Percentiles rank a stretch among this genome's conserved stretches.
Conservation (phyloP, 306 rosid species). For the Hippophae gyantsensis region DNA sequence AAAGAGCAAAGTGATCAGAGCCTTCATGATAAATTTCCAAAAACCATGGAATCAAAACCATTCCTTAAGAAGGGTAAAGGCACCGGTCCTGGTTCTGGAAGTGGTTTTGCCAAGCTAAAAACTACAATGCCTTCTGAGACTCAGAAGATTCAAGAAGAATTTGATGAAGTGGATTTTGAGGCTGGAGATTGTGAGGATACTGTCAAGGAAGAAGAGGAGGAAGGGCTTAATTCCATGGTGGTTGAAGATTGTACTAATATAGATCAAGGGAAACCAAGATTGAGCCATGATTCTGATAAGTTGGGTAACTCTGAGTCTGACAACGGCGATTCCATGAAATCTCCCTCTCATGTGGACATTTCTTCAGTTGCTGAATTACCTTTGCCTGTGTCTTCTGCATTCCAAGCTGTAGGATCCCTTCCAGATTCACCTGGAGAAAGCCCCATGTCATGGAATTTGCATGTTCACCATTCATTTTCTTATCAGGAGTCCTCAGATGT, state of each 20-base stretch:
- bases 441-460: conserved; percentile 87
- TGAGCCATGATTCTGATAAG: conserved; percentile 61
- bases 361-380: conserved; percentile 58
- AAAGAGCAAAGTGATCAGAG: conserved; percentile 50
- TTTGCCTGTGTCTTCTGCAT: conserved; percentile 39
- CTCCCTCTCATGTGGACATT: conserved; percentile 65
- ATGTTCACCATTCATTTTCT: conserved; percentile 56
- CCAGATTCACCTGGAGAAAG: conserved; percentile 90
- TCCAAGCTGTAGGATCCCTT: conserved; percentile 47
- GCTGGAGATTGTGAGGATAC: conserved; percentile 47
- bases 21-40: conserved; percentile 33
- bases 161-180: conserved; percentile 57
- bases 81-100: conserved; percentile 44
- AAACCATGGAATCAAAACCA: conserved; percentile 41
- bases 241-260: conserved; percentile 34
- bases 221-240: conserved; percentile 43
- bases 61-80: conserved; percentile 60
- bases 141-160: conserved; percentile 44
- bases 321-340: conserved; percentile 54
- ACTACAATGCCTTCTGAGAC: conserved; percentile 45
- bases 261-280: conserved; percentile 53
- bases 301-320: conserved; percentile 70
- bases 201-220: conserved; percentile 46
- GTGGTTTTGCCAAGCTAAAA: conserved; percentile 43
- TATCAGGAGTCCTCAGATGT: conserved; percentile 83